Evolutionary conservation across 352 stramenopile genomes (phyloP).

Genomic region (Phytopythium litorale): DNA sequence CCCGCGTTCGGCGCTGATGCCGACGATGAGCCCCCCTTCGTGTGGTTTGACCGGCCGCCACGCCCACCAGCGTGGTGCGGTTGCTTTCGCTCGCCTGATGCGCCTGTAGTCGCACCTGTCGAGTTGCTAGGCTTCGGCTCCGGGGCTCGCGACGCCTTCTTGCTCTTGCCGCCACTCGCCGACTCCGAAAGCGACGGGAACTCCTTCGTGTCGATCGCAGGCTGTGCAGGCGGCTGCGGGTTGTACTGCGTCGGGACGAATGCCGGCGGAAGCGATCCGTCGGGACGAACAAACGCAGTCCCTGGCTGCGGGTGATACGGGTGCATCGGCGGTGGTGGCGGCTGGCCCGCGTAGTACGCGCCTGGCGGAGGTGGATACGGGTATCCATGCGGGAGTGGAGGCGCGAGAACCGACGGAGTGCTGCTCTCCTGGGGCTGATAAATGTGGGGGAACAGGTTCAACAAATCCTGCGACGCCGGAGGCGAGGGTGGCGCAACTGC

Average conservation of each 20-base stretch:
- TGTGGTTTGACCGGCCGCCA: slow-evolving; percentile 11
- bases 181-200: slow-evolving; percentile 14
- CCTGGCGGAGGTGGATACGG: slow-evolving; percentile 15
- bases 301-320: slow-evolving; percentile 6
- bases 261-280: slow-evolving; percentile 1
- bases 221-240: background rate
- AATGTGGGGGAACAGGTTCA: slow-evolving; percentile 55
- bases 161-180: background rate
- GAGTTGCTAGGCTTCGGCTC: slow-evolving; percentile 5
- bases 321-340: slow-evolving; percentile 4
- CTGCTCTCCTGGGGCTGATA: slow-evolving; percentile 25
- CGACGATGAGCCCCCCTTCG: background rate
- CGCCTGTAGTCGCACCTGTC: background rate
- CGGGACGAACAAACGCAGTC: background rate
- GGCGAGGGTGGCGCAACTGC: slow-evolving; percentile 8
- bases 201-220: slow-evolving; percentile 3
- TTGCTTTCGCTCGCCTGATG: slow-evolving; percentile 10
- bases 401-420: slow-evolving; percentile 21
- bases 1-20: background rate
- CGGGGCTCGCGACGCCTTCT: background rate
- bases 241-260: slow-evolving; percentile 7
- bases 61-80: background rate
- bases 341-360: slow-evolving; percentile 19
- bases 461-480: slow-evolving; percentile 15
- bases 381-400: slow-evolving; percentile 17